Evolutionary conservation across 176 grass and related monocot genomes (phyloP), one percentile per base, ranked within the genome.

Genomic region (Microstegium vimineum): DNA sequence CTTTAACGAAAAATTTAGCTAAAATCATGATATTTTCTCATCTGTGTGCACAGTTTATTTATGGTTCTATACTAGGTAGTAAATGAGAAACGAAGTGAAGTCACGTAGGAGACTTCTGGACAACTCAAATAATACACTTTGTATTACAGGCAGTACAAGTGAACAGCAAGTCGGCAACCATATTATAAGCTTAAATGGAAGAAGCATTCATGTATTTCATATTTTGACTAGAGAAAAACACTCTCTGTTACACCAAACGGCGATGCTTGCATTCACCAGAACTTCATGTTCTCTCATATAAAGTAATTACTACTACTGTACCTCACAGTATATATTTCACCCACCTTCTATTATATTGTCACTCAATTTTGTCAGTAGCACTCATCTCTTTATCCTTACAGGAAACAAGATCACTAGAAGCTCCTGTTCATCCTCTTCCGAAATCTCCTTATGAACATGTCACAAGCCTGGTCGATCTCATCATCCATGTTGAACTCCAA

Each of bases 361-460:
- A 78, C 57, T 43, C 80, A 78, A 4, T 34, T 65, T n/a, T 56
- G 68, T 84, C 59, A 84, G 36, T 15, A 60, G 10, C 28, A 32
- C 16, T 31, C 10, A n/a, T 2, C 47, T 77, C 2, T 77, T n/a
- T 62, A 34, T 20, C 51, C 37, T 71, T 36, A 15, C 74, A 71
- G 25, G 63, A 77, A 35, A 74, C n/a, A 47, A 5, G 36, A 60
- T 60, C 14, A 56, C 71, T 81, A 85, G 15, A 89, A 51, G 66
- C 36, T 72, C 12, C 23, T 6, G 40, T 69, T 99, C 71, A 99
- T 86, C 56, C 81, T 85, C 40, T 36, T 69, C 14, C 84, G 87
- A 43, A 99, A 90, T 73, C 91, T 88, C 77, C 23, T 86, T 25
- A 99, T 99, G 85, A 91, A 99, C 73, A 95, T 82, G 31, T 90